Evolutionary conservation across 2,329 filamentous ascomycete species (phyloP).

Genomic region (Trichoderma koningiopsis): DNA sequence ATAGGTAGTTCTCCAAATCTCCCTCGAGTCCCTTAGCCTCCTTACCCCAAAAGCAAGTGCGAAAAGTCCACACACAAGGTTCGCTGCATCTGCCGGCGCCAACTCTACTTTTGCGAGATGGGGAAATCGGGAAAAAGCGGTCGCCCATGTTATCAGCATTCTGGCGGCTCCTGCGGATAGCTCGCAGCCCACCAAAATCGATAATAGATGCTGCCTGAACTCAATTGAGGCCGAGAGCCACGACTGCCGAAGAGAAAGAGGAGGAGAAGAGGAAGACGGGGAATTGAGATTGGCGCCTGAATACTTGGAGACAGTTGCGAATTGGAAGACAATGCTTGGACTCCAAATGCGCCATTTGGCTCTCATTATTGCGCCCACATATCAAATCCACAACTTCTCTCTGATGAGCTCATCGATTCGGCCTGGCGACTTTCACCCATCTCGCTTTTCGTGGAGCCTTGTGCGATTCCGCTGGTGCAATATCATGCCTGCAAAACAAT

Average conservation of each 20-base stretch:
- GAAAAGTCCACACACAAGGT: slow-evolving; percentile 3
- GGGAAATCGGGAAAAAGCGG: background rate
- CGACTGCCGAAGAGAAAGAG: slow-evolving; percentile 3
- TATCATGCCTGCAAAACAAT: background rate
- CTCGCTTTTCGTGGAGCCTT: background rate
- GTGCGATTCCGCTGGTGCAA: background rate
- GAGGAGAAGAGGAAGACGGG: background rate
- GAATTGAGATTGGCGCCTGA: background rate
- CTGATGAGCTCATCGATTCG: background rate
- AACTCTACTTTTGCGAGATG: slow-evolving; percentile 15
- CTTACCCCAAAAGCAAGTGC: slow-evolving; percentile 22
- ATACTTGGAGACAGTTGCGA: background rate
- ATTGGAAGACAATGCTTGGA: background rate
- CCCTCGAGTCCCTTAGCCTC: background rate
- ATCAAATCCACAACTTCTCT: background rate
- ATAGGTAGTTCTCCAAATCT: background rate
- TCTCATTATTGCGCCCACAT: background rate
- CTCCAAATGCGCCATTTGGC: background rate
- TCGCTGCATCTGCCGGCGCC: slow-evolving; percentile 17
- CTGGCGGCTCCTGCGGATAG: slow-evolving; percentile 19
- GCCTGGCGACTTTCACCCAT: background rate
- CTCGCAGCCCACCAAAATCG: background rate
- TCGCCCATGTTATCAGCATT: slow-evolving; percentile 16
- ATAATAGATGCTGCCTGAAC: slow-evolving; percentile 8
- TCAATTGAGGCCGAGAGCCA: slow-evolving; percentile 12